Evolutionary conservation across 331 rosid genomes (phyloP).

Genomic region (Rosa hybrid): DNA sequence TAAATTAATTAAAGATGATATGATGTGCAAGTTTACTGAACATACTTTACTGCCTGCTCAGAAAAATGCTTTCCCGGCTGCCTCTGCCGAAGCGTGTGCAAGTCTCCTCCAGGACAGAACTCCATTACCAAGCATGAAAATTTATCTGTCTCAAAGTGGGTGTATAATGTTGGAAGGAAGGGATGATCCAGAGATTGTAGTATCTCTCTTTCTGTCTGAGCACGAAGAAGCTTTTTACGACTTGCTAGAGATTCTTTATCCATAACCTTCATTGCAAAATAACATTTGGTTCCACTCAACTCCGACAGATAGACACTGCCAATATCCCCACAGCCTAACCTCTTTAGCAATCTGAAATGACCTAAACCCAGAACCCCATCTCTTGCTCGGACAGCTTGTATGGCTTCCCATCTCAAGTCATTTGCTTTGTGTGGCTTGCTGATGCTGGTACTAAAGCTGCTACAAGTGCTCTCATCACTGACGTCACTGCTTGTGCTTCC

Average conservation of each 20-base stretch:
- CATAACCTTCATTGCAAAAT: slow-evolving; percentile 98
- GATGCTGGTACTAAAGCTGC: slow-evolving; percentile 86
- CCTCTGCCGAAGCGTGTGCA: slow-evolving; percentile 93
- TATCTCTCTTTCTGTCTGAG: slow-evolving; percentile 95
- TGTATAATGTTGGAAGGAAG: slow-evolving; percentile 89
- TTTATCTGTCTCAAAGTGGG: slow-evolving; percentile 96
- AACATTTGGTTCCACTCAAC: slow-evolving; percentile 90
- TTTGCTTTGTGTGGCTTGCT: slow-evolving; percentile 96
- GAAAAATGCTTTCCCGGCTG: slow-evolving; percentile 96
- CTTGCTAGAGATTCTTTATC: slow-evolving; percentile 94
- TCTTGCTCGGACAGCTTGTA: slow-evolving; percentile 76
- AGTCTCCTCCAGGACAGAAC: slow-evolving; percentile 97
- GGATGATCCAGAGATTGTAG: slow-evolving; percentile 95
- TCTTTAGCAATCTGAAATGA: slow-evolving; percentile 84
- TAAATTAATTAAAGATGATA: neutral
- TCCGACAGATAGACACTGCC: slow-evolving; percentile 97
- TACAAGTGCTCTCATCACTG: slow-evolving; percentile 93
- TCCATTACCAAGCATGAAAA: slow-evolving; percentile 99
- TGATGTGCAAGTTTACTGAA: slow-evolving; percentile 31
- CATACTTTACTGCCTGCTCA: slow-evolving; percentile 99
- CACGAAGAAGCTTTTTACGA: slow-evolving; percentile 93
- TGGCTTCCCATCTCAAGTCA: slow-evolving; percentile 97
- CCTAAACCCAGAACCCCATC: slow-evolving; percentile 80
- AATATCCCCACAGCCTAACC: slow-evolving; percentile 97
- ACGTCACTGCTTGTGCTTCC: slow-evolving; percentile 98